phyloP scores from a whole-genome alignment of 2,329 filamentous ascomycete species.

The Dactylella cylindrospora region DNA sequence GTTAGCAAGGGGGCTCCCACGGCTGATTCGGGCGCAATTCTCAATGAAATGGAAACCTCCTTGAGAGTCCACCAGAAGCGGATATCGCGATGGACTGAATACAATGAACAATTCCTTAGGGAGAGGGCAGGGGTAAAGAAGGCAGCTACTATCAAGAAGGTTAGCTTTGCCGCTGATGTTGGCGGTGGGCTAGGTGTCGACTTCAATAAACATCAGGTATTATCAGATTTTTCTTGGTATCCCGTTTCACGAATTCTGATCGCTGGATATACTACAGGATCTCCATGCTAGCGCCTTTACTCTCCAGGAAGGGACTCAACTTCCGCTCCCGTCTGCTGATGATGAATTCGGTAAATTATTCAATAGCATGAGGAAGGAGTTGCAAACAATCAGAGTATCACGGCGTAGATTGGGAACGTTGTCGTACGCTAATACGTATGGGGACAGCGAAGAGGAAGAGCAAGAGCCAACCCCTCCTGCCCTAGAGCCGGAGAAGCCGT shows the following conservation, averaged over 20 bases:
- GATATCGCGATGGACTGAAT: slow-evolving; percentile 25
- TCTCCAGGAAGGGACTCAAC: slow-evolving; percentile 32
- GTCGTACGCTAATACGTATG: slow-evolving; percentile 34
- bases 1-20: slow-evolving; percentile 13
- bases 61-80: slow-evolving; percentile 29
- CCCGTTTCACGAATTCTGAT: neutral
- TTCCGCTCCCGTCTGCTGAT: slow-evolving; percentile 32
- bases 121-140: slow-evolving; percentile 29
- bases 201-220: slow-evolving; percentile 41
- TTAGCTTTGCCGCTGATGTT: slow-evolving; percentile 40
- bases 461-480: neutral
- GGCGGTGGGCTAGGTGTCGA: slow-evolving; percentile 34
- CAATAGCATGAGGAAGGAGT: slow-evolving; percentile 39
- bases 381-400: slow-evolving; percentile 40
- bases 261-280: slow-evolving; percentile 17
- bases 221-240: neutral
- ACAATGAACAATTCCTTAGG: slow-evolving; percentile 24
- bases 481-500: slow-evolving; percentile 11
- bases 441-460: slow-evolving; percentile 14
- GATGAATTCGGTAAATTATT: slow-evolving; percentile 40
- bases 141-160: slow-evolving; percentile 15
- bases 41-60: slow-evolving; percentile 45
- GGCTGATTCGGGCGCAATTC: slow-evolving; percentile 11
- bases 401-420: slow-evolving; percentile 33
- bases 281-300: slow-evolving; percentile 36